Base-by-base conservation (phyloP, 2,329 filamentous ascomycete species). In the Venturia asperata region DNA sequence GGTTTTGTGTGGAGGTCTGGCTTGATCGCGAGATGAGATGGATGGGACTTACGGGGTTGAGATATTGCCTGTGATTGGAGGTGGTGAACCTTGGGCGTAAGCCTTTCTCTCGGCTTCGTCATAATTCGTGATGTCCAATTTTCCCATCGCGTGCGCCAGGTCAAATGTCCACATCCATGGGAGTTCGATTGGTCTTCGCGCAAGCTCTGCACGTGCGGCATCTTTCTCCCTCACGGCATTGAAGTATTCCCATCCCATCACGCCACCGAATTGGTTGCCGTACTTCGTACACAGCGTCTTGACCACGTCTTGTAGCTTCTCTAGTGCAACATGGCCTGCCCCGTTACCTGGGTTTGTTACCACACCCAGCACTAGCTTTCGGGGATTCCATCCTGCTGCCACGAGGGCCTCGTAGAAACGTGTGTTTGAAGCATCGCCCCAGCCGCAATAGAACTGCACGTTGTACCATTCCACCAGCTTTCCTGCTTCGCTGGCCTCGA, bases 201-300 rank as follows among this genome's bases (percentile, higher is more conserved):
- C 27, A 6, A 52, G 13, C 21, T 24, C 47, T 27, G 47, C 21
- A 13, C 47, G 52, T 11, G 27, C 30, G 21, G 30, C 30, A 37
- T 68, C 0, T 73, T 72, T 64, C 37, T 69, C 68, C 30, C 72
- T 71, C 19, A 74, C 75, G 13, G 87, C 85, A 78, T 96, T 95
- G 78, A 93, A 96, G 74, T 94, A 96, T 77, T 97, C 92, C 92
- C 92, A 97, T 2, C 91, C 91, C 87, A 94, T 94, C 7, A 97
- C 86, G 0, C 92, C 92, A 0, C 92, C 92, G 94, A 0, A 78
- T 78, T 1, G 84, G n/a, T 65, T 65, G 15, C 68, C 83, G 70
- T 90, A 90, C 66, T 81, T 81, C 43, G 83, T 78, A 43, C 82
- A 77, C 68, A 92, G 72, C 49, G 79, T 72, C 39, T 80, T 79